Evolutionary conservation across 441 rosid genomes (phyloP).

Genomic region (Viola pubescens): DNA sequence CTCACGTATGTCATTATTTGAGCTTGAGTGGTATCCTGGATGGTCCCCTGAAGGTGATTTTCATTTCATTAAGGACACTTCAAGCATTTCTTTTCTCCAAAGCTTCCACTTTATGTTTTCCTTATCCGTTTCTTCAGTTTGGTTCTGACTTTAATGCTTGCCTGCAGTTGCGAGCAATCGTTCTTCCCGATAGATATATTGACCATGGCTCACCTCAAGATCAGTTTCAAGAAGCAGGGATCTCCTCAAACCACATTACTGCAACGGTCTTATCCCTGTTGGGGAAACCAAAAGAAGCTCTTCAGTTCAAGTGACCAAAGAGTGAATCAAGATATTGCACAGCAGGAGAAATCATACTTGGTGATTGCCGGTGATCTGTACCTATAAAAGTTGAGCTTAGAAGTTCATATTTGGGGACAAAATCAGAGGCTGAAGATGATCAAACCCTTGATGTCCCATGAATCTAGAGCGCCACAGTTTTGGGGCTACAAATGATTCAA

Average conservation of each 20-base stretch:
- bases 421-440: too few species aligned
- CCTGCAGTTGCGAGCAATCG: conserved; percentile 58
- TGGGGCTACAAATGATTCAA: too few species aligned
- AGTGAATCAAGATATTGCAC: neutral
- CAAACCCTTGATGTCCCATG: too few species aligned
- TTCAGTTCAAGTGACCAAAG: conserved; percentile 28
- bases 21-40: conserved; percentile 50
- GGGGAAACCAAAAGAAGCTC: conserved; percentile 51
- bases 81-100: neutral
- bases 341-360: too few species aligned
- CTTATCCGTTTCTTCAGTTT: neutral
- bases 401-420: too few species aligned
- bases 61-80: neutral
- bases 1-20: conserved; percentile 59
- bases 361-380: too few species aligned
- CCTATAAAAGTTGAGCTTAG: too few species aligned
- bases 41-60: conserved; percentile 53
- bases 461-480: too few species aligned
- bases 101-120: too few species aligned
- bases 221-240: conserved; percentile 57
- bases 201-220: conserved; percentile 57
- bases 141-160: conserved; percentile 15
- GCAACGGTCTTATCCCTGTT: conserved; percentile 55
- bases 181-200: conserved; percentile 68
- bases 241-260: conserved; percentile 47